phyloP scores from a whole-genome alignment of 2,329 filamentous ascomycete genomes.

The Trichoderma guizhouense region DNA sequence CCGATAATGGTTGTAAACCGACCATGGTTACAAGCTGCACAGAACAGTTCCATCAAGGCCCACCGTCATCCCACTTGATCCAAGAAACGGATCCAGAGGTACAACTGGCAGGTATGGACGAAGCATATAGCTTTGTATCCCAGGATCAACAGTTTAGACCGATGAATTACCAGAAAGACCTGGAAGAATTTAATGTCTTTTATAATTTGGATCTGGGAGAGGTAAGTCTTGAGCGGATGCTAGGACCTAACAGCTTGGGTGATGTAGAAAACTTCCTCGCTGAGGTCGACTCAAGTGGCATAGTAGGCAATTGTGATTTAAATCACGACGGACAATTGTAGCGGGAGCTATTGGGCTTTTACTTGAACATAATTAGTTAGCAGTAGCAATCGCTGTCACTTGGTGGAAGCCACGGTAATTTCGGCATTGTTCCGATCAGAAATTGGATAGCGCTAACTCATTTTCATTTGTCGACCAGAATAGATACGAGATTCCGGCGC shows the following conservation, averaged over 20 bases:
- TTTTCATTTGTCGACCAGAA: too few species aligned
- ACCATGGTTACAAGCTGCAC: too few species aligned
- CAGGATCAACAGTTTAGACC: not conserved
- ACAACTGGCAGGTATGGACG: not conserved
- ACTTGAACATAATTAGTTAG: too few species aligned
- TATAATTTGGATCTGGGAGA: not conserved
- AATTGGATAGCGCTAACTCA: too few species aligned
- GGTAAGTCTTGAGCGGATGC: not conserved
- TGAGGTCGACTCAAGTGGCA: not conserved
- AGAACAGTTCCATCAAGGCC: not conserved
- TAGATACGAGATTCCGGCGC: too few species aligned
- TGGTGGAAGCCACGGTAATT: too few species aligned
- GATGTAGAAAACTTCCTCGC: not conserved
- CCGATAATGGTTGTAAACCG: too few species aligned
- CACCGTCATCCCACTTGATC: not conserved
- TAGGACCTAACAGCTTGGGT: not conserved
- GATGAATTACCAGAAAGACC: not conserved
- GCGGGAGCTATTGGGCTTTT: slow-evolving; percentile 30
- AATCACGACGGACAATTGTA: not conserved
- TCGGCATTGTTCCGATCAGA: too few species aligned
- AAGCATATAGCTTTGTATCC: not conserved
- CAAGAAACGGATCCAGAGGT: not conserved
- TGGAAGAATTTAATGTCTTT: not conserved
- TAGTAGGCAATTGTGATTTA: not conserved
- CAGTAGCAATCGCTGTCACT: too few species aligned